Conservation (phyloP, 78 protist genomes). For the Dictyostelium capitatum region DNA sequence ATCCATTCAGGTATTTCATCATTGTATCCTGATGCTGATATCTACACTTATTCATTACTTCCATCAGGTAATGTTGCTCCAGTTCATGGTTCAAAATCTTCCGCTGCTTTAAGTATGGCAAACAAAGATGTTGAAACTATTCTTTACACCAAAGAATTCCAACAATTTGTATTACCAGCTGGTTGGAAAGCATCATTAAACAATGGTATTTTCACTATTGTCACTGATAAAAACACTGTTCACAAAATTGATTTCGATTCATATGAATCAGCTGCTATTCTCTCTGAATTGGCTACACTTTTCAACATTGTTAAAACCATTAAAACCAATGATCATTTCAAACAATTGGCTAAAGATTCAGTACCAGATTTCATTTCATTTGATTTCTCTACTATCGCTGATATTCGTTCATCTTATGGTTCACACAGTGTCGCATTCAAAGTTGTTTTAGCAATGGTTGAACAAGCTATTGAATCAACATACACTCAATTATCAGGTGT, state of each 20-base stretch:
- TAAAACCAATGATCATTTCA: not conserved
- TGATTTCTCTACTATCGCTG: constrained; percentile 2
- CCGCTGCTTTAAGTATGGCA: not conserved
- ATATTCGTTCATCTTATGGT: not conserved
- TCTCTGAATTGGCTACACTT: constrained; percentile 27
- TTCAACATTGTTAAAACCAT: constrained; percentile 38
- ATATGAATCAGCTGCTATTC: not conserved
- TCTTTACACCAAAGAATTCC: constrained; percentile 53
- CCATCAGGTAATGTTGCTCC: constrained; percentile 1
- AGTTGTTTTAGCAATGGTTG: constrained; percentile 31
- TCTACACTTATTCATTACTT: not conserved
- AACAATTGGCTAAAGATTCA: constrained; percentile 27
- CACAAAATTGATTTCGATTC: constrained; percentile 32
- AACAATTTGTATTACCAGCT: constrained; percentile 52
- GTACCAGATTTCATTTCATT: constrained; percentile 66
- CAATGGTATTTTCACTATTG: constrained; percentile 16
- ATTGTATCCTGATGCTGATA: not conserved
- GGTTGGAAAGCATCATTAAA: constrained; percentile 7
- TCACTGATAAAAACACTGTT: not conserved
- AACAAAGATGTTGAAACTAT: constrained; percentile 30
- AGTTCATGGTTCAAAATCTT: not conserved
- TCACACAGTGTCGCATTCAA: not conserved
- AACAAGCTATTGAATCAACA: constrained; percentile 53
- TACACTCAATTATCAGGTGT: constrained; percentile 31
- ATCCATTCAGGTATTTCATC: constrained; percentile 4